Evolutionary conservation across 2,329 filamentous ascomycete species (phyloP).

Genomic region (Fusarium udum): DNA sequence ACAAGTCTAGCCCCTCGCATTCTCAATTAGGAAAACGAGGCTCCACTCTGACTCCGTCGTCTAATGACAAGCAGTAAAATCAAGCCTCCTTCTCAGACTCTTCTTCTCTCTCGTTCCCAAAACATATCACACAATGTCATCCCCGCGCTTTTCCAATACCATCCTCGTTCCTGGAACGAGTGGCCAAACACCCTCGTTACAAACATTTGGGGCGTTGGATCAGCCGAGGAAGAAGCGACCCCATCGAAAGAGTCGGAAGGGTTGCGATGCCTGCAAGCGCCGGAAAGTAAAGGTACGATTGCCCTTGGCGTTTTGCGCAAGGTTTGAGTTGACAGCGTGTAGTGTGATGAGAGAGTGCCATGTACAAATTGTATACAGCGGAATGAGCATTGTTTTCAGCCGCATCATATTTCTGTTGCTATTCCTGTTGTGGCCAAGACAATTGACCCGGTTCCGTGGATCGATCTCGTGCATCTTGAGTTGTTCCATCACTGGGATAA

Average conservation of each 20-base stretch:
- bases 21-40: not conserved
- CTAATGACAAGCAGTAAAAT: not conserved
- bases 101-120: not conserved
- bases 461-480: not conserved
- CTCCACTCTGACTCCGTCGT: not conserved
- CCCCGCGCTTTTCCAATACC: not conserved
- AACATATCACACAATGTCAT: not conserved
- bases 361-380: not conserved
- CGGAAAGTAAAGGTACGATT: not conserved
- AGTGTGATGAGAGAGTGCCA: not conserved
- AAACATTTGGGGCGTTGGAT: not conserved
- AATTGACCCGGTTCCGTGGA: not conserved
- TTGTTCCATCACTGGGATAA: not conserved
- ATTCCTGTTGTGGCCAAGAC: not conserved
- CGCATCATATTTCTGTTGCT: not conserved
- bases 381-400: not conserved
- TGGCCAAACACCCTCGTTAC: rapidly evolving
- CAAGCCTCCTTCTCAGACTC: not conserved
- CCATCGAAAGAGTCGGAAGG: not conserved
- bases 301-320: no score
- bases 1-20: not conserved
- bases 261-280: not conserved
- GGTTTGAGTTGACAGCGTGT: not conserved
- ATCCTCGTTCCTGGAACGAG: not conserved
- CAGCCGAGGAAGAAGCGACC: not conserved